phyloP scores from a whole-genome alignment of 2,329 filamentous ascomycete species.

The Diaporthe ilicicola region DNA sequence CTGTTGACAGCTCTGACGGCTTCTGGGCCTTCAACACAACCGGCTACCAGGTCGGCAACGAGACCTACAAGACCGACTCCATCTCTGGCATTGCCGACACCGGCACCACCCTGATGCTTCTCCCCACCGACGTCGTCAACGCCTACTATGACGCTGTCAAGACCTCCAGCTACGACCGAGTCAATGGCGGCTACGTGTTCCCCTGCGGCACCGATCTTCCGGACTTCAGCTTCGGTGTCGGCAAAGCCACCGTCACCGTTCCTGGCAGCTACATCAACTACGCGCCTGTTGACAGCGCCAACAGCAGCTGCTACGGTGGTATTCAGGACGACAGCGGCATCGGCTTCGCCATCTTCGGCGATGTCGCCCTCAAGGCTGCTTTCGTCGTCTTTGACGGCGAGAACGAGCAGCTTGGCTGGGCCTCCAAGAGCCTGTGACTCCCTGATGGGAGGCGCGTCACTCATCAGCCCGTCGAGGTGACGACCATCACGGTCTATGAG shows the following conservation, averaged over 20 bases:
- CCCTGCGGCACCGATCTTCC: conserved; percentile 45
- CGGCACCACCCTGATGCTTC: conserved; percentile 64
- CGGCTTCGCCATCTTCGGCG: conserved; percentile 43
- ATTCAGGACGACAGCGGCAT: conserved; percentile 42
- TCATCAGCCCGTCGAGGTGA: conserved; percentile 27
- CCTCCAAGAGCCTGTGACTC: conserved; percentile 39
- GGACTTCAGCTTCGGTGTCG: conserved; percentile 48
- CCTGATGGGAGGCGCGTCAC: conserved; percentile 18
- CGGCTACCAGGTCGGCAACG: conserved; percentile 47
- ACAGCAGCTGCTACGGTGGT: conserved; percentile 45
- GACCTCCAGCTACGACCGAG: conserved; percentile 48
- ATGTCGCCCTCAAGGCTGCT: conserved; percentile 43
- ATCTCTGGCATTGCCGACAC: conserved; percentile 65
- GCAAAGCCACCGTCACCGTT: conserved; percentile 42
- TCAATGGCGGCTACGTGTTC: conserved; percentile 52
- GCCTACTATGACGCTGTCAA: conserved; percentile 61
- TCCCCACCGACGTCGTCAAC: conserved; percentile 54
- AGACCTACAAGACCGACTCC: conserved; percentile 42
- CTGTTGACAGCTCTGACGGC: conserved; percentile 63
- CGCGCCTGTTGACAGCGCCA: conserved; percentile 36
- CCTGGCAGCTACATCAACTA: conserved; percentile 50
- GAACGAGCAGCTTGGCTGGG: conserved; percentile 52
- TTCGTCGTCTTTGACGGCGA: conserved; percentile 46
- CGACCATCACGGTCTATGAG: conserved; percentile 22
- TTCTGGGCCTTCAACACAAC: conserved; percentile 68